Percentiles rank a stretch among this genome's conserved stretches.
These are phyloP conservation scores for Hapsidospora chrysogenum DNA, from an alignment of 495 filamentous ascomycete species.

Conservation along the genomic window DNA sequence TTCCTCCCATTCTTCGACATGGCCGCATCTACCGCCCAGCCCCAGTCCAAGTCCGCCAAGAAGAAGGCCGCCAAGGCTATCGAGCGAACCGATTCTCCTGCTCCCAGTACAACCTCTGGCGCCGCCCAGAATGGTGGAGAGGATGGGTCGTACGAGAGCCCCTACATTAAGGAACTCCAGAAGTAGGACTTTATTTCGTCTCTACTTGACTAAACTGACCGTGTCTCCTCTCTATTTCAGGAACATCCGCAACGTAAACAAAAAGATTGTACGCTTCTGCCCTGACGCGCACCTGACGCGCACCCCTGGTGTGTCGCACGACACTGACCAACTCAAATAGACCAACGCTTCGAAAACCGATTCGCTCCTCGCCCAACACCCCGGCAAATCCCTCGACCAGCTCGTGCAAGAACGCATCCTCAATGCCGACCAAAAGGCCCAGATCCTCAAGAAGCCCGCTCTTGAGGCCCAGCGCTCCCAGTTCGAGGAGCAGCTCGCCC, in stretches of 20 bases:
- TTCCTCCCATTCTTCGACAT: too few species aligned
- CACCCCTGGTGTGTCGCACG: constrained; percentile 1
- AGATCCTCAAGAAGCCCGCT: constrained; percentile 76
- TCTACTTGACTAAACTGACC: constrained; percentile 9
- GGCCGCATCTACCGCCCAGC: constrained; percentile 30
- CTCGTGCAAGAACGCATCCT: constrained; percentile 69
- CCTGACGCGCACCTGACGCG: too few species aligned
- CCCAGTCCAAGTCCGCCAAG: constrained; percentile 42
- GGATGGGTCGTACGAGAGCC: constrained; percentile 46
- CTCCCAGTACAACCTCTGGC: constrained; percentile 18
- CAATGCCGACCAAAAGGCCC: constrained; percentile 82
- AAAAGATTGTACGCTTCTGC: constrained; percentile 60
- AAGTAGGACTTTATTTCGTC: constrained; percentile 44
- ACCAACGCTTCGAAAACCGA: constrained; percentile 66
- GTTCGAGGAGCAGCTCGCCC: constrained; percentile 66
- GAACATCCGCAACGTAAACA: constrained; percentile 68
- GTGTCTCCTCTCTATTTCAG: too few species aligned
- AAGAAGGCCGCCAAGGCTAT: constrained; percentile 55
- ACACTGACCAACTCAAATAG: constrained; percentile 23
- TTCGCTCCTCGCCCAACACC: constrained; percentile 58
- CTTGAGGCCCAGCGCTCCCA: constrained; percentile 59
- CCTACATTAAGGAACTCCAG: constrained; percentile 68
- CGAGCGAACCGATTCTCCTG: constrained; percentile 27
- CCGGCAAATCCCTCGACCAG: constrained; percentile 62
- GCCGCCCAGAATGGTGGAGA: constrained; percentile 23